Evolutionary conservation across 495 filamentous ascomycete species (phyloP).

Genomic region (Penicillium ochrochloron): DNA sequence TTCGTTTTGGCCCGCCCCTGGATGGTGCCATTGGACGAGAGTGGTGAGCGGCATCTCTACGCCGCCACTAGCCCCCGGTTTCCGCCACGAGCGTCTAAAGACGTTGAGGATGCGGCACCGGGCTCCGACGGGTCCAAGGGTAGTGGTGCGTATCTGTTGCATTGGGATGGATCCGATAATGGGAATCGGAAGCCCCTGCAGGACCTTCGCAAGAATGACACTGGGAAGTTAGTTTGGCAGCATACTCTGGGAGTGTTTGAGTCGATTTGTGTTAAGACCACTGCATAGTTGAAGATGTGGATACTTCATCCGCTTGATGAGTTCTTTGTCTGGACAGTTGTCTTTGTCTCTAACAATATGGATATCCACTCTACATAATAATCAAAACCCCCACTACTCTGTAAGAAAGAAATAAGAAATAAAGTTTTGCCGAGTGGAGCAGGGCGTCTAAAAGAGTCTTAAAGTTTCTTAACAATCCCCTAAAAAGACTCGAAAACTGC

Average conservation of each 20-base stretch:
- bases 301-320: too few species aligned
- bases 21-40: conserved; percentile 41
- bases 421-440: background rate
- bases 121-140: conserved; percentile 31
- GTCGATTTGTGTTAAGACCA: conserved; percentile 21
- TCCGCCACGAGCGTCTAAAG: conserved; percentile 24
- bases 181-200: conserved; percentile 24
- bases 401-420: background rate
- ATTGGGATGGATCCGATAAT: conserved; percentile 26
- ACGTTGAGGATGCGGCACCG: conserved; percentile 13
- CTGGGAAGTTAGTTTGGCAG: conserved; percentile 27
- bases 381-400: background rate
- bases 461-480: background rate
- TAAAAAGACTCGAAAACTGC: background rate
- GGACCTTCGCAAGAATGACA: conserved; percentile 24
- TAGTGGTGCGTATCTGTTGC: conserved; percentile 27
- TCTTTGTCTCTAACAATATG: background rate
- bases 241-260: conserved; percentile 29
- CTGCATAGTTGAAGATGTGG: background rate
- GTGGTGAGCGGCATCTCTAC: conserved; percentile 51
- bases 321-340: background rate
- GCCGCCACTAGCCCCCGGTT: conserved; percentile 46
- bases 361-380: background rate
- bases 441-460: background rate
- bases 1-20: conserved; percentile 28